A percentile compares a stretch with the other conserved stretches of the same genome.
Conservation (phyloP, 805 yeast species). For the Saturnispora sanitii region DNA sequence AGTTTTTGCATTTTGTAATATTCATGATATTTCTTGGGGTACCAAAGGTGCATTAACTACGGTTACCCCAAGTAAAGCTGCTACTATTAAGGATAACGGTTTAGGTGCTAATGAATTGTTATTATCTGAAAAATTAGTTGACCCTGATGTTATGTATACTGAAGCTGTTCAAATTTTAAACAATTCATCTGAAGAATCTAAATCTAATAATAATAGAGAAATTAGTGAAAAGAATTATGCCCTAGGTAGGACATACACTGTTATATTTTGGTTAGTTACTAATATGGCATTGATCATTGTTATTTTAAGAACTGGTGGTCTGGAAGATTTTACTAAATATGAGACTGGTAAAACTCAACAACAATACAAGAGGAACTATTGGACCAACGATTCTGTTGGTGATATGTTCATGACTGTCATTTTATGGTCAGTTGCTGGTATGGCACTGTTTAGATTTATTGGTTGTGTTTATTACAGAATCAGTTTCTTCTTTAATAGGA, state of each 20-base stretch:
- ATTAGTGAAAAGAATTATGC: constrained; percentile 65
- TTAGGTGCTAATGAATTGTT: constrained; percentile 17
- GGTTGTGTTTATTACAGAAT: constrained; percentile 54
- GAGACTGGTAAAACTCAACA: constrained; percentile 22
- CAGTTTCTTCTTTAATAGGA: constrained; percentile 17
- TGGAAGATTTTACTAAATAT: constrained; percentile 31
- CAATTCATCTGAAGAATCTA: constrained; percentile 38
- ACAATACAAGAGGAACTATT: constrained; percentile 14
- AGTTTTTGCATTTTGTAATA: constrained; percentile 89
- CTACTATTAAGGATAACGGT: constrained; percentile 10
- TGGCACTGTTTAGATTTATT: constrained; percentile 68
- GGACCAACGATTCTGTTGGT: constrained; percentile 16
- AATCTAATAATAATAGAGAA: constrained; percentile 21
- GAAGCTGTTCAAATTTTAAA: constrained; percentile 20
- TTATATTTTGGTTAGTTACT: constrained; percentile 75
- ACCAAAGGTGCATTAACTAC: constrained; percentile 70
- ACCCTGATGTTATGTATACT: constrained; percentile 23
- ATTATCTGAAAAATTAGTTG: constrained; percentile 23
- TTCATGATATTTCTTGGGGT: constrained; percentile 96
- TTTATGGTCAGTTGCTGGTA: constrained; percentile 83
- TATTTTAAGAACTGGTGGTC: constrained; percentile 77
- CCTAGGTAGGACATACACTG: constrained; percentile 77
- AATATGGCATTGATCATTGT: constrained; percentile 72
- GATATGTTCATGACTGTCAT: constrained; percentile 66
- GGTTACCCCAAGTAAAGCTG: constrained; percentile 59